These are phyloP conservation scores for Colletotrichum sp. DNA, from an alignment of 2,329 filamentous ascomycete species.

Conservation along the genomic window DNA sequence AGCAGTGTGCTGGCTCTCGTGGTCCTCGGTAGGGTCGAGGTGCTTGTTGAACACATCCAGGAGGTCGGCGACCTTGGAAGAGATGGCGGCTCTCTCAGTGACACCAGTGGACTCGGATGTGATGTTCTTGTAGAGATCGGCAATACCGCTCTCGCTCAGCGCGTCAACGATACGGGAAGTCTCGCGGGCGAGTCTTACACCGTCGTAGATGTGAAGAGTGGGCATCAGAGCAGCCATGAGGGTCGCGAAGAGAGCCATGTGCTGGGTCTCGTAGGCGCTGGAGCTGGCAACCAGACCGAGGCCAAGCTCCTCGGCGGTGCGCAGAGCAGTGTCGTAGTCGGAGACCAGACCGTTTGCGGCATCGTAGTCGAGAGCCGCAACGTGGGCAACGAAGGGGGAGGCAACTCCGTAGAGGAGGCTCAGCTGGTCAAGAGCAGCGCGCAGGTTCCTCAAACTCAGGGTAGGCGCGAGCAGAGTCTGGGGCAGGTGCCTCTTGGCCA, in stretches of 20 bases:
- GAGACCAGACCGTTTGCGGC: conserved; percentile 74
- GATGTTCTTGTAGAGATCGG: conserved; percentile 72
- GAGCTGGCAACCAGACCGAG: conserved; percentile 84
- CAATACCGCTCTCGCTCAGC: conserved; percentile 74
- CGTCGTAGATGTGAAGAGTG: conserved; percentile 89
- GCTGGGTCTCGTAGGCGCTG: conserved; percentile 90
- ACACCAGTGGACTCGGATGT: conserved; percentile 64
- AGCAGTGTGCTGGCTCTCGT: conserved; percentile 95
- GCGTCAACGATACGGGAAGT: conserved; percentile 83
- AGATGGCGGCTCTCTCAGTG: conserved; percentile 73
- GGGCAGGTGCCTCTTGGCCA: conserved; percentile 88
- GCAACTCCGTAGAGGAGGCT: conserved; percentile 89
- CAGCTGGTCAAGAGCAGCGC: conserved; percentile 87
- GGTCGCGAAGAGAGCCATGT: conserved; percentile 91
- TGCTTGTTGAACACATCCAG: conserved; percentile 84
- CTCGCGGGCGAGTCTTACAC: conserved; percentile 81
- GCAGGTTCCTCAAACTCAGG: conserved; percentile 79
- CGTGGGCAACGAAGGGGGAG: conserved; percentile 90
- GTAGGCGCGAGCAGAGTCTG: conserved; percentile 91
- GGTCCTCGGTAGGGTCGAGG: conserved; percentile 88
- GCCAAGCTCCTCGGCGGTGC: conserved; percentile 87
- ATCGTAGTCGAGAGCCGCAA: conserved; percentile 89
- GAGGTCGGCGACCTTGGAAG: conserved; percentile 74
- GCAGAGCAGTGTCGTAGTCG: conserved; percentile 84
- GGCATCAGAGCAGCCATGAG: conserved; percentile 79